phyloP scores from a whole-genome alignment of 169 alveolate species.

The Plasmodium chabaudi region DNA sequence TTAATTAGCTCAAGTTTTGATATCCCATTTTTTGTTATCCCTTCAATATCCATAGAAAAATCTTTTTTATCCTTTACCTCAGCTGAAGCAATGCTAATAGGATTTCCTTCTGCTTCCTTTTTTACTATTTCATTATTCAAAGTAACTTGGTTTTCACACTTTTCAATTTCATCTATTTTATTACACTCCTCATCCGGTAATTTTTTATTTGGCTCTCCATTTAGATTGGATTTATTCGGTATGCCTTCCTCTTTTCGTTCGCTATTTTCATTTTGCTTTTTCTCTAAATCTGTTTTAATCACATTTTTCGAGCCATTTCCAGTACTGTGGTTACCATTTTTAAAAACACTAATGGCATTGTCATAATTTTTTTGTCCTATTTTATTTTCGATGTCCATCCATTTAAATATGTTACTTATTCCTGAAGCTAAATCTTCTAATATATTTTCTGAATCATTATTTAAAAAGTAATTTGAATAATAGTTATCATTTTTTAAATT shows the following conservation, averaged over 20 bases:
- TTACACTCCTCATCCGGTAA: not conserved
- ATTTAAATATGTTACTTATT: constrained; percentile 51
- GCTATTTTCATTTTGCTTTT: not conserved
- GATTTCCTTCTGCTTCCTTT: not conserved
- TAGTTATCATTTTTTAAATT: constrained; percentile 42
- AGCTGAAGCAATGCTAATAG: not conserved
- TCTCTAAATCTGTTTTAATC: not conserved
- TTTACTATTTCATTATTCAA: not conserved
- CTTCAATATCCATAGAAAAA: not conserved
- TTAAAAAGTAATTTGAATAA: constrained; percentile 64
- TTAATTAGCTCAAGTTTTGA: not conserved
- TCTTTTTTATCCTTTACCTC: not conserved
- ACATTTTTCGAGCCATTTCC: not conserved
- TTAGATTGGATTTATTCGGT: not conserved
- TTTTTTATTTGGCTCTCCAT: not conserved
- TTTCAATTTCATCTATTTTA: not conserved
- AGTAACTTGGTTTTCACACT: too few species aligned
- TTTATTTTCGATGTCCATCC: constrained; percentile 67
- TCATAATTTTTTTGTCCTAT: constrained; percentile 15
- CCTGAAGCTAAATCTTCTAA: constrained; percentile 72
- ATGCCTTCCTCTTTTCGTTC: not conserved
- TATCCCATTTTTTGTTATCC: not conserved
- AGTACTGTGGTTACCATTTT: not conserved
- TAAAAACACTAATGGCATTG: not conserved
- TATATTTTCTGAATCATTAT: constrained; percentile 56